Conservation (phyloP, 805 yeast species). For the Kluyveromyces siamensis region DNA sequence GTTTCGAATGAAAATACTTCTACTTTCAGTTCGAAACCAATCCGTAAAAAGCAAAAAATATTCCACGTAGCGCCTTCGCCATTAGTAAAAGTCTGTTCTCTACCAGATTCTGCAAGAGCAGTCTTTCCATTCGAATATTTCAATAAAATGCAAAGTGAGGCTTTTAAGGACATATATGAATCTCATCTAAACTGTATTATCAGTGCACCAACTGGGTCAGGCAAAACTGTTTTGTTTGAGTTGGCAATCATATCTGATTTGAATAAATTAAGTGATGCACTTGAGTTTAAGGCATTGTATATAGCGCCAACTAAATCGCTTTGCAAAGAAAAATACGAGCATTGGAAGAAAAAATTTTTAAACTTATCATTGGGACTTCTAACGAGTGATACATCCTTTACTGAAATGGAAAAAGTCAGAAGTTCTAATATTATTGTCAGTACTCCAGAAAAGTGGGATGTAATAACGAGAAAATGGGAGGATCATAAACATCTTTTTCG, state of each 20-base stretch:
- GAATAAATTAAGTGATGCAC: slow-evolving; percentile 17
- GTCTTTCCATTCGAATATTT: slow-evolving; percentile 19
- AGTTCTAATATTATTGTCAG: slow-evolving; percentile 45
- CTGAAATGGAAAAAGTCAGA: slow-evolving; percentile 35
- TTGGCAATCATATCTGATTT: slow-evolving; percentile 37
- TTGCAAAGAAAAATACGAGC: slow-evolving; percentile 40
- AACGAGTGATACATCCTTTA: slow-evolving; percentile 44
- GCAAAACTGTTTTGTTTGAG: slow-evolving; percentile 48
- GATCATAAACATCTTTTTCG: slow-evolving; percentile 34
- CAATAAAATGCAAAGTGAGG: slow-evolving; percentile 43
- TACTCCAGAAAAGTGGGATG: slow-evolving; percentile 59
- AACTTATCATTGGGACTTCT: slow-evolving; percentile 40
- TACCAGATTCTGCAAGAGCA: slow-evolving; percentile 32
- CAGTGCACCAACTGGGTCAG: slow-evolving; percentile 53
- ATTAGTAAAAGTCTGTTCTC: slow-evolving; percentile 1
- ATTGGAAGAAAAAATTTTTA: slow-evolving; percentile 38
- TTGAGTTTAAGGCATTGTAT: slow-evolving; percentile 34
- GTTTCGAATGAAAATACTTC: neutral
- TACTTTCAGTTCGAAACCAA: neutral
- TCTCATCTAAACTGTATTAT: slow-evolving; percentile 35
- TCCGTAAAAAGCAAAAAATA: slow-evolving; percentile 1
- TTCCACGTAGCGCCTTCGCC: neutral
- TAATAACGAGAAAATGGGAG: slow-evolving; percentile 42
- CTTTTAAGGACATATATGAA: slow-evolving; percentile 32
- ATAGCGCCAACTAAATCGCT: slow-evolving; percentile 55